Conservation (phyloP, 2,329 filamentous ascomycete genomes). For the Anisogramma anomala region DNA sequence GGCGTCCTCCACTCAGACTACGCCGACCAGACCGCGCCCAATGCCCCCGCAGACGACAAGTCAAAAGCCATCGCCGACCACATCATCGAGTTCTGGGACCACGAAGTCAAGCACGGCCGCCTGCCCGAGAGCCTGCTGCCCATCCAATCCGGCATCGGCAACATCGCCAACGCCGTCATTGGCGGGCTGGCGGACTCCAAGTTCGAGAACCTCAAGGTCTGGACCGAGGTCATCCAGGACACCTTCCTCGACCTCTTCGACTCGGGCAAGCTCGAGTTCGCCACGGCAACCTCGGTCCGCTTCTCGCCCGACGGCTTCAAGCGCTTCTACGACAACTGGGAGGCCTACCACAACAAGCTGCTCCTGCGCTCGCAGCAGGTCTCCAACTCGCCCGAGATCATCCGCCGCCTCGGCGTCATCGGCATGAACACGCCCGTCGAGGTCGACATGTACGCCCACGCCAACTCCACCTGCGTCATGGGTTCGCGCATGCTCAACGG, state of each 20-base stretch:
- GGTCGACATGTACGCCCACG: slow-evolving; percentile 89
- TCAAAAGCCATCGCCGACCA: slow-evolving; percentile 65
- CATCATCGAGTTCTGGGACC: slow-evolving; percentile 72
- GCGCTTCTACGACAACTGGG: slow-evolving; percentile 81
- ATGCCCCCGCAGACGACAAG: slow-evolving; percentile 61
- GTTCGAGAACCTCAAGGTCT: slow-evolving; percentile 80
- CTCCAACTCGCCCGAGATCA: slow-evolving; percentile 83
- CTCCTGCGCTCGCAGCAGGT: slow-evolving; percentile 81
- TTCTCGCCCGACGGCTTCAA: slow-evolving; percentile 87
- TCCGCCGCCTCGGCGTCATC: slow-evolving; percentile 74
- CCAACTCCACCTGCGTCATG: slow-evolving; percentile 84
- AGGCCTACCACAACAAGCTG: slow-evolving; percentile 67
- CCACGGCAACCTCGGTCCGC: slow-evolving; percentile 78
- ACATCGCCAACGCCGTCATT: slow-evolving; percentile 86
- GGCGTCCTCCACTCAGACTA: slow-evolving; percentile 79
- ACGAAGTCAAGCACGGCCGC: slow-evolving; percentile 69
- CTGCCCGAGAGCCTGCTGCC: slow-evolving; percentile 68
- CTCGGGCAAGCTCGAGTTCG: slow-evolving; percentile 76
- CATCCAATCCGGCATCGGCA: slow-evolving; percentile 80
- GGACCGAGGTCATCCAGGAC: slow-evolving; percentile 85
- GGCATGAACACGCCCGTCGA: slow-evolving; percentile 94
- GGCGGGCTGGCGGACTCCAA: slow-evolving; percentile 70
- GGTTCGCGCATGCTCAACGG: slow-evolving; percentile 81
- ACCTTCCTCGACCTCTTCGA: slow-evolving; percentile 90
- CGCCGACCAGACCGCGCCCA: slow-evolving; percentile 62